Evolutionary conservation across 202 grass and related monocot species (phyloP), one percentile per base, ranked within the genome.

Genomic region (Setaria viridis): DNA sequence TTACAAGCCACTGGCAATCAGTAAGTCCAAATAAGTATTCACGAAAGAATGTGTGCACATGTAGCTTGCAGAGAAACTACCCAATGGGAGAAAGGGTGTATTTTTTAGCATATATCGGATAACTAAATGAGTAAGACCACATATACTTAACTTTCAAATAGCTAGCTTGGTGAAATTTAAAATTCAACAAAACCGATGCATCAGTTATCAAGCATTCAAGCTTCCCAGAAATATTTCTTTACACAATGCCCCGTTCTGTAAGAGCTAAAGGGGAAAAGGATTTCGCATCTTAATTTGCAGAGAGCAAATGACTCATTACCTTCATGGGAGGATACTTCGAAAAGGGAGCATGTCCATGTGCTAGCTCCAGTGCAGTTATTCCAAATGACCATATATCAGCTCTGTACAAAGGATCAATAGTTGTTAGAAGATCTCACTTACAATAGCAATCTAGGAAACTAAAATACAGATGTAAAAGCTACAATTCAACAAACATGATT

Each of bases 301-400:
- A 49, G 2, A 45, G 47, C 2, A 57, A 89, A 70, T 77, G 50
- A 70, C 19, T 12, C 7, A 20, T 74, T 91, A 97, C 94, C 85
- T 97, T 97, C 94, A 97, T 97, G 48, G 94, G 94, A 55, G 94
- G 94, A 33, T 97, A 97, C 80, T 97, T 97, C 8, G 94, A 97
- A 82, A 97, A 97, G 4, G 94, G 94, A 85, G 94, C 94, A 87
- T 97, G 92, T 9, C 94, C 94, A 87, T 94, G 94, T 17, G 94
- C 94, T 59, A 97, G 83, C 88, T 97, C 94, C 63, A 97, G 92
- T 37, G 94, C 92, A 73, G 94, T 97, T 83, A 97, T 97, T 87
- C 94, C 94, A 92, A 97, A 97, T 45, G 94, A 97, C 94, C 94
- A 97, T 90, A 97, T 97, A 62, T 97, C 94, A 83, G 94, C 94